A percentile compares a stretch with the other conserved stretches of the same genome.
Conservation (phyloP, 140 eudicot species). For the Bidens hawaiensis region DNA sequence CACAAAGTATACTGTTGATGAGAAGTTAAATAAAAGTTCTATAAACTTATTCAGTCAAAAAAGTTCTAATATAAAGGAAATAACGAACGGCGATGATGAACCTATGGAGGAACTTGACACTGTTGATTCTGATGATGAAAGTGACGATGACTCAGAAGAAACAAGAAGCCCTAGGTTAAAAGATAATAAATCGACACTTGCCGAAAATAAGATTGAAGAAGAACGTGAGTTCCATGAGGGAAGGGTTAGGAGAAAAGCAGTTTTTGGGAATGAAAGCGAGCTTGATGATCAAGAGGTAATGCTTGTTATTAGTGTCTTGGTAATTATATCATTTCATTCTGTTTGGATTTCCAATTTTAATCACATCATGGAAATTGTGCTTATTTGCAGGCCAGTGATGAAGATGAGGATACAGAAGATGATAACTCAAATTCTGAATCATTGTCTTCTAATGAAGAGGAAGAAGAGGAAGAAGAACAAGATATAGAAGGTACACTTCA, state of each 20-base stretch:
- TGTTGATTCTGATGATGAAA: slow-evolving; percentile 51
- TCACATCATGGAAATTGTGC: slow-evolving; percentile 11
- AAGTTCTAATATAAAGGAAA: slow-evolving; percentile 24
- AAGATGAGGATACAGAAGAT: slow-evolving; percentile 36
- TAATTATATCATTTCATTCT: too few relatives aligned
- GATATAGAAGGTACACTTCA: slow-evolving; percentile 35
- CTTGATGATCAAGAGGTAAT: slow-evolving; percentile 50
- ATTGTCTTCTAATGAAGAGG: slow-evolving; percentile 33
- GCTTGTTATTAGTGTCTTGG: too few relatives aligned
- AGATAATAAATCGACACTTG: slow-evolving; percentile 20
- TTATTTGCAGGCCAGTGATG: slow-evolving; percentile 38
- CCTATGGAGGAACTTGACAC: slow-evolving; percentile 41
- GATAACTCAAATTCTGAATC: slow-evolving; percentile 36
- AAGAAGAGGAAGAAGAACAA: slow-evolving; percentile 33
- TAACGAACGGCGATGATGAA: slow-evolving; percentile 34
- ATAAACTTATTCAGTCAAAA: slow-evolving; percentile 60
- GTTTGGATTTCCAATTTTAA: background rate
- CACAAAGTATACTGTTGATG: slow-evolving; percentile 63
- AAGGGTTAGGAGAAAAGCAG: slow-evolving; percentile 80
- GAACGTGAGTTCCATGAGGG: slow-evolving; percentile 64
- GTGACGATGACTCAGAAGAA: slow-evolving; percentile 42
- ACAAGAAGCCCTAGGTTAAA: slow-evolving; percentile 25
- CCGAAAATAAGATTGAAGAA: slow-evolving; percentile 33
- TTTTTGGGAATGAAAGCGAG: slow-evolving; percentile 57
- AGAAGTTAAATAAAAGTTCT: slow-evolving; percentile 62